These are phyloP conservation scores for Rhizoctonia solani DNA, from an alignment of 1,284 basidiomycete species.

Conservation along the genomic window DNA sequence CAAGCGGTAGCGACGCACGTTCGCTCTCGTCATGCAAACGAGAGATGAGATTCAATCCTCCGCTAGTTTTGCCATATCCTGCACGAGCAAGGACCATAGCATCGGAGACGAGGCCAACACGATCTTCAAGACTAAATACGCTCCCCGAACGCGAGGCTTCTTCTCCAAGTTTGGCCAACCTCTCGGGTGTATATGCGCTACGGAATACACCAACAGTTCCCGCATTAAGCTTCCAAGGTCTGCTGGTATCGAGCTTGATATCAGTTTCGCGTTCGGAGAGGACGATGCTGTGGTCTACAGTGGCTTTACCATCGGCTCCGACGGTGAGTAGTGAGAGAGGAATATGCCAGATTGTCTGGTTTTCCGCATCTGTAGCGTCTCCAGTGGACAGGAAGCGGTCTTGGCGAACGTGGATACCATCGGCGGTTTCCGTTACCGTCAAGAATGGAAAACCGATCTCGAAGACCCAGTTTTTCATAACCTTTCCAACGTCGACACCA, in stretches of 20 bases:
- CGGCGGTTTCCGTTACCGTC: constrained; percentile 76
- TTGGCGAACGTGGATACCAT: constrained; percentile 78
- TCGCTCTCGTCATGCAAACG: constrained; percentile 73
- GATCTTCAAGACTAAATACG: constrained; percentile 79
- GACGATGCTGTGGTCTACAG: constrained; percentile 66
- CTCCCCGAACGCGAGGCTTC: constrained; percentile 72
- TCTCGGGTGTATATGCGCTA: constrained; percentile 83
- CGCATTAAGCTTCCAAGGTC: constrained; percentile 86
- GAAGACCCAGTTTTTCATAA: constrained; percentile 94
- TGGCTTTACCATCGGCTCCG: constrained; percentile 59
- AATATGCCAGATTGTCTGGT: constrained; percentile 89
- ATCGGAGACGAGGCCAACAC: constrained; percentile 84
- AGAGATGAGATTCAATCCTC: constrained; percentile 73
- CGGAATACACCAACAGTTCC: constrained; percentile 90
- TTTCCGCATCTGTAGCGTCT: constrained; percentile 76
- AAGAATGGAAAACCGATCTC: constrained; percentile 87
- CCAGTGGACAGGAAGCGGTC: constrained; percentile 93
- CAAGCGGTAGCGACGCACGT: constrained; percentile 53
- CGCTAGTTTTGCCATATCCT: constrained; percentile 76
- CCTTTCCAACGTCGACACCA: constrained; percentile 72
- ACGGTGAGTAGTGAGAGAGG: constrained; percentile 79
- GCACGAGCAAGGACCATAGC: constrained; percentile 80
- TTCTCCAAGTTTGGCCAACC: constrained; percentile 75
- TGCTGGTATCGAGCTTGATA: constrained; percentile 70
- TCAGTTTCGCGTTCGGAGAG: constrained; percentile 72